Evolutionary conservation across 2,329 filamentous ascomycete species (phyloP).

Genomic region (Plenodomus lindquistii): DNA sequence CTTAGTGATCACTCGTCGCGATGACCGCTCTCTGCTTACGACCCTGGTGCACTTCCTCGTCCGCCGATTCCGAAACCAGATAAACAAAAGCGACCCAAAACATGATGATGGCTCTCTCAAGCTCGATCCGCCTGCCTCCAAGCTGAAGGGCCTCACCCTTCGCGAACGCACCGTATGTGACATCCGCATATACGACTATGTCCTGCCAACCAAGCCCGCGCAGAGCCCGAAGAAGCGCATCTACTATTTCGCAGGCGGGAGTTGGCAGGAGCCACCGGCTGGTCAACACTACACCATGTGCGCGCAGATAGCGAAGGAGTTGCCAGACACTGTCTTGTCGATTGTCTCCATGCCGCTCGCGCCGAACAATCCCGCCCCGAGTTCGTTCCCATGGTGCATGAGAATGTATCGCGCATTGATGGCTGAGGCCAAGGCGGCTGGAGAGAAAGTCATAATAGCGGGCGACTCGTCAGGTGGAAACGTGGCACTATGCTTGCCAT

Average conservation of each 20-base stretch:
- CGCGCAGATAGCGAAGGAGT: conserved; percentile 49
- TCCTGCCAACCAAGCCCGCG: conserved; percentile 16
- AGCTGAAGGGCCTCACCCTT: conserved; percentile 41
- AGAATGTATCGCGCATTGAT: conserved; percentile 52
- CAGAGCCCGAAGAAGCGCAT: conserved; percentile 42
- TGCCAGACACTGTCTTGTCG: conserved; percentile 50
- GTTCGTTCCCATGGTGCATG: conserved; percentile 53
- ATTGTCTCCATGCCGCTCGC: conserved; percentile 60
- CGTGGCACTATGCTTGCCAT: conserved; percentile 49
- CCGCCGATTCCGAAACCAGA: conserved; percentile 41
- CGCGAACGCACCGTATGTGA: conserved; percentile 48
- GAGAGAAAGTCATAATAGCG: conserved; percentile 53
- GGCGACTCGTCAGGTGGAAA: conserved; percentile 63
- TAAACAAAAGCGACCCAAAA: conserved; percentile 36
- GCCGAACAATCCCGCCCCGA: conserved; percentile 55
- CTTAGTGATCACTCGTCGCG: conserved; percentile 43
- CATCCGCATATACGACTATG: conserved; percentile 53
- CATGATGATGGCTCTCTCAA: conserved; percentile 48
- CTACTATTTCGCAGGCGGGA: conserved; percentile 61
- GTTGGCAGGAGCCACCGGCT: conserved; percentile 58
- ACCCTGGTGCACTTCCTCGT: conserved; percentile 44
- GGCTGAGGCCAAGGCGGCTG: conserved; percentile 39
- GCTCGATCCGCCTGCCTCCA: conserved; percentile 43
- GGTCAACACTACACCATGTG: conserved; percentile 58
- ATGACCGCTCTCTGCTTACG: conserved; percentile 47